These are phyloP conservation scores for Durotheca rogersii DNA, from an alignment of 495 filamentous ascomycete genomes.

Conservation along the genomic window DNA sequence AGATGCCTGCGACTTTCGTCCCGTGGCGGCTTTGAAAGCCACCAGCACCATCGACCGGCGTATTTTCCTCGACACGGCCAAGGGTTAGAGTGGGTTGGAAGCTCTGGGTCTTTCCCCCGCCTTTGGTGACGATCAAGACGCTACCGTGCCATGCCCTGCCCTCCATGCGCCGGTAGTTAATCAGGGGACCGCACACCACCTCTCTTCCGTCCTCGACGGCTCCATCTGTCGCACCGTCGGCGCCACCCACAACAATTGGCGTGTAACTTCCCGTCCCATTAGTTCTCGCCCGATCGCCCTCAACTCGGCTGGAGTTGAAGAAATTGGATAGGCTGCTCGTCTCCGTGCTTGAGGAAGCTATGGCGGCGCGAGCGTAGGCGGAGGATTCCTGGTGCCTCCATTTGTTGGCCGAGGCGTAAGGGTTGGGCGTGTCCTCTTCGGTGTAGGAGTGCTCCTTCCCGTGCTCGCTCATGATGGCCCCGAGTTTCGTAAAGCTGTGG, in stretches of 20 bases:
- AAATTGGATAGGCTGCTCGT: constrained; percentile 52
- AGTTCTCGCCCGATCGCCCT: constrained; percentile 28
- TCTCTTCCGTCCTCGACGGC: constrained; percentile 49
- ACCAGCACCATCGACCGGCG: constrained; percentile 18
- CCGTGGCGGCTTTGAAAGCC: constrained; percentile 34
- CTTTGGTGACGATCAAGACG: constrained; percentile 74
- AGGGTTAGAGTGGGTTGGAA: constrained; percentile 37
- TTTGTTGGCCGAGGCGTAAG: constrained; percentile 47
- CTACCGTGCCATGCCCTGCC: constrained; percentile 76
- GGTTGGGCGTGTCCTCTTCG: constrained; percentile 40
- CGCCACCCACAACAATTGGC: constrained; percentile 44
- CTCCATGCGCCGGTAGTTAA: constrained; percentile 85
- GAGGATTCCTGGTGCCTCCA: constrained; percentile 58
- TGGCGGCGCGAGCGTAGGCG: constrained; percentile 43
- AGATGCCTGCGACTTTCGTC: constrained; percentile 46
- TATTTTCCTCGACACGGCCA: constrained; percentile 26
- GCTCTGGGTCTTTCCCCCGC: constrained; percentile 52
- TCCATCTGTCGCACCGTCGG: constrained; percentile 32
- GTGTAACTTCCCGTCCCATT: constrained; percentile 37
- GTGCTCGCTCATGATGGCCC: constrained; percentile 30
- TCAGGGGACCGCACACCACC: constrained; percentile 73
- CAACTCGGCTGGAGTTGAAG: constrained; percentile 49
- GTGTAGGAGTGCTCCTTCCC: constrained; percentile 33
- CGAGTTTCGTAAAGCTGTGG: neutral
- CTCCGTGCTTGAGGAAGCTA: constrained; percentile 39